These are phyloP conservation scores for Eutrema yunnanense DNA, from an alignment of 345 rosid species.

Conservation along the genomic window DNA sequence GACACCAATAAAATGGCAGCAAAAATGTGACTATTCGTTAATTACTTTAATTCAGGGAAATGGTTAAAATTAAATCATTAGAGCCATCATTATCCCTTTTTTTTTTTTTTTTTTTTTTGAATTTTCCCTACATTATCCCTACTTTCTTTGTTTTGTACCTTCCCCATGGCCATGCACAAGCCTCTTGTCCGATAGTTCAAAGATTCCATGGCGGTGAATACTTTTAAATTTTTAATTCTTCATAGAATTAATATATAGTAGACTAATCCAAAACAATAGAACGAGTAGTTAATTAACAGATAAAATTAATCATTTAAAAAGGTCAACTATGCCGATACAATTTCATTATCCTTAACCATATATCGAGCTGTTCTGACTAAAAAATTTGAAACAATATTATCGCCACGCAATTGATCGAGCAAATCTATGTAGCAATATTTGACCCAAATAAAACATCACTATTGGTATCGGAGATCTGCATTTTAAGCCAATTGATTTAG, in stretches of 20 bases:
- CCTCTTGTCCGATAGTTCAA: background rate
- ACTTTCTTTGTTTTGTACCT: background rate
- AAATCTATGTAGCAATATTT: background rate
- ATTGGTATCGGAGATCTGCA: background rate
- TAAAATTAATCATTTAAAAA: background rate
- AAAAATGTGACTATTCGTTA: background rate
- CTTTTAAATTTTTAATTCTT: background rate
- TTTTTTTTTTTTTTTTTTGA: constrained; percentile 3
- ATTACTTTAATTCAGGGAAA: background rate
- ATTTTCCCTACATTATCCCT: background rate
- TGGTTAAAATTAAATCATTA: constrained; percentile 3
- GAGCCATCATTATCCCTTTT: background rate
- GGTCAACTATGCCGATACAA: constrained; percentile 10
- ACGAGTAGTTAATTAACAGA: background rate
- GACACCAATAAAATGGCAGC: no score
- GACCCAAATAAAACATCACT: constrained; percentile 13
- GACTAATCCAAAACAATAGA: background rate
- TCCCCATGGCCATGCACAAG: background rate
- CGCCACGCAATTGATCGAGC: background rate
- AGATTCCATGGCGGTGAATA: constrained; percentile 25
- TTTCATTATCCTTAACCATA: background rate
- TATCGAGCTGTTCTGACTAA: background rate
- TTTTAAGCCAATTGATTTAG: background rate
- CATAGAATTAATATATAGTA: background rate
- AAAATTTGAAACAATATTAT: background rate